phyloP scores from a whole-genome alignment of 179 eudicot species.

The Drosera spatulata region DNA sequence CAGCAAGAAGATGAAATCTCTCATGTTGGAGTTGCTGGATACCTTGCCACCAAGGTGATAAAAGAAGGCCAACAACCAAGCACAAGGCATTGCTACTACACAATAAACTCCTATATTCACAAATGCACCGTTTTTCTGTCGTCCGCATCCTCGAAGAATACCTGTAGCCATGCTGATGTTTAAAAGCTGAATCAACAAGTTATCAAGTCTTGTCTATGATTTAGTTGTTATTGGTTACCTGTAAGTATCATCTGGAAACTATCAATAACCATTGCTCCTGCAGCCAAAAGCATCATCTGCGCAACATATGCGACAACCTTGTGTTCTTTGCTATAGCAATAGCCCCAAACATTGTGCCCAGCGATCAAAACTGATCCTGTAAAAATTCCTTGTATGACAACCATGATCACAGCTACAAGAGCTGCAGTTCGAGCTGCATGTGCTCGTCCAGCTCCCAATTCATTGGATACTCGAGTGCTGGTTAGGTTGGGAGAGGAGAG shows the following conservation, averaged over 20 bases:
- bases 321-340: constrained; percentile 39
- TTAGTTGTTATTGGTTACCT: constrained; percentile 1
- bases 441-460: constrained; percentile 35
- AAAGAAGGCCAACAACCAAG: constrained; percentile 20
- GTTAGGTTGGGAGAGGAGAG: background rate
- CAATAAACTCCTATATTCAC: constrained; percentile 31
- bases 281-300: constrained; percentile 29
- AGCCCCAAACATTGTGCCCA: constrained; percentile 46
- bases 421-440: constrained; percentile 38
- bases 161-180: constrained; percentile 13
- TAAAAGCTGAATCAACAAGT: background rate
- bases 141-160: constrained; percentile 28
- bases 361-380: constrained; percentile 24
- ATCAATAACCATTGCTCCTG: constrained; percentile 25
- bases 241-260: constrained; percentile 20
- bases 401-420: constrained; percentile 21
- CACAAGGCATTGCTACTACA: constrained; percentile 22
- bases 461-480: constrained; percentile 25
- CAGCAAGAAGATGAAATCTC: no score
- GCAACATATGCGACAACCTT: constrained; percentile 37
- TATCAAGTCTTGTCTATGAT: no score
- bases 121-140: constrained; percentile 30
- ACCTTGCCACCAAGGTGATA: constrained; percentile 32
- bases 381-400: constrained; percentile 19
- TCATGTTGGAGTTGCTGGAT: background rate